Conservation (phyloP, 345 rosid species). For the Acer negundo region DNA sequence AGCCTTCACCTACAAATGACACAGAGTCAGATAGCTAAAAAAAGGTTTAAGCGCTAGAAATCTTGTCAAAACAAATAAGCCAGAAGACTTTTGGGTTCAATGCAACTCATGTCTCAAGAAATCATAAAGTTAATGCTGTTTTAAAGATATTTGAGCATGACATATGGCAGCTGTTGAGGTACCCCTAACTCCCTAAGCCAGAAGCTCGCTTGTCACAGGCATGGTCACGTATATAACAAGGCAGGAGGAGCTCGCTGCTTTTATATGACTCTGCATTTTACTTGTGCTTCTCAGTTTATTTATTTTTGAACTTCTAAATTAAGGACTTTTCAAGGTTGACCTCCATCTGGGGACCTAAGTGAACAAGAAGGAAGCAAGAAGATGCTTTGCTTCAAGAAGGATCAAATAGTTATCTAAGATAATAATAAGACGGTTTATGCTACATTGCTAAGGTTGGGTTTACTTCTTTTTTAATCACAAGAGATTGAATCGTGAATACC, state of each 20-base stretch:
- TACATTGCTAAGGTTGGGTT: not conserved
- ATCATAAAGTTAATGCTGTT: not conserved
- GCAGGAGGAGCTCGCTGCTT: not conserved
- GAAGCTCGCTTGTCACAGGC: not conserved
- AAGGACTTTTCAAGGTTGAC: not conserved
- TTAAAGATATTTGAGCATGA: not conserved
- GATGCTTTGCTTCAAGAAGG: constrained; percentile 1
- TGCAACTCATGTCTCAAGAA: not conserved
- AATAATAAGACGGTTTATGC: not conserved
- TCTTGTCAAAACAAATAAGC: not conserved
- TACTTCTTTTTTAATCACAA: not conserved
- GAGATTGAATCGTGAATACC: not conserved
- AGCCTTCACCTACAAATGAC: constrained; percentile 59
- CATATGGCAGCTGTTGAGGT: not conserved
- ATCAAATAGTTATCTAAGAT: not conserved
- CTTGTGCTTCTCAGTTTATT: not conserved
- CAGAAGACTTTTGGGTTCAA: not conserved
- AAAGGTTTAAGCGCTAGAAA: not conserved
- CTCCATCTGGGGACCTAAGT: not conserved
- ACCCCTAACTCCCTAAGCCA: not conserved
- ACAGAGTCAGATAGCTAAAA: not conserved
- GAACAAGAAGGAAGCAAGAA: not conserved
- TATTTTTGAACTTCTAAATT: not conserved
- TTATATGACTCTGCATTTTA: not conserved
- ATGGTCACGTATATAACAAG: not conserved